These are phyloP conservation scores for Phytophthora cryptogea DNA, from an alignment of 352 stramenopile species.

Conservation along the genomic window DNA sequence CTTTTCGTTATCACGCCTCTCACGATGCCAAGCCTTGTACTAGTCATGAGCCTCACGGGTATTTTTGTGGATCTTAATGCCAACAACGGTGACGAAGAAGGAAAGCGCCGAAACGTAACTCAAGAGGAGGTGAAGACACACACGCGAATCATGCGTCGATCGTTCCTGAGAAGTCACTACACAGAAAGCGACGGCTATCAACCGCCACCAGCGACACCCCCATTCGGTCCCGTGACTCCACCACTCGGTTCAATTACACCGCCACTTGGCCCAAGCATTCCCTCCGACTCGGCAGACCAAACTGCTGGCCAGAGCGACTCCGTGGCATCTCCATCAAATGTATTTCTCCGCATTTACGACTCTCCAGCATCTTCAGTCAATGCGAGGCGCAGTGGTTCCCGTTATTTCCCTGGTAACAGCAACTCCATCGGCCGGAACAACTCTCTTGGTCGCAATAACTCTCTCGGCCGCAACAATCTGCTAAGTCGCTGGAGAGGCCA, in stretches of 20 bases:
- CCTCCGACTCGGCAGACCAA: conserved; percentile 2
- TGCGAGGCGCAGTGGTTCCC: conserved; percentile 4
- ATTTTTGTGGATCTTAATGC: conserved; percentile 87
- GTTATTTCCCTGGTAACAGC: conserved; percentile 18
- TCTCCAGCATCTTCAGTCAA: conserved; percentile 43
- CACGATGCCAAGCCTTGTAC: conserved; percentile 87
- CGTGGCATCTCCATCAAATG: conserved; percentile 43
- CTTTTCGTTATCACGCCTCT: conserved; percentile 84
- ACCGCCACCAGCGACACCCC: conserved; percentile 8
- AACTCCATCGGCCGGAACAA: conserved; percentile 19
- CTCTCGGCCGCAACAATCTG: conserved; percentile 18
- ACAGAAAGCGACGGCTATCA: conserved; percentile 38
- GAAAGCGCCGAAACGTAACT: conserved; percentile 30
- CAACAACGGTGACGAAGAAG: conserved; percentile 23
- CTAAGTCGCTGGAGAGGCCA: conserved; percentile 14
- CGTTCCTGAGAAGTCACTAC: conserved; percentile 73
- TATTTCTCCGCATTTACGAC: conserved; percentile 79
- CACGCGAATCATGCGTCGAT: conserved; percentile 73
- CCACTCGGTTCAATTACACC: conserved; percentile 8
- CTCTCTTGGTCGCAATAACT: conserved; percentile 25
- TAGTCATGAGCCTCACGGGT: conserved; percentile 86
- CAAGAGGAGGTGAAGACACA: conserved; percentile 65
- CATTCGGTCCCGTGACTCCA: conserved; percentile 12
- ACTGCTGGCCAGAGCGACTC: conserved; percentile 10
- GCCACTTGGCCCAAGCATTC: conserved; percentile 7